Evolutionary conservation across 192 early-diverging fungal species (phyloP).

Genomic region (Gonapodya sp.): DNA sequence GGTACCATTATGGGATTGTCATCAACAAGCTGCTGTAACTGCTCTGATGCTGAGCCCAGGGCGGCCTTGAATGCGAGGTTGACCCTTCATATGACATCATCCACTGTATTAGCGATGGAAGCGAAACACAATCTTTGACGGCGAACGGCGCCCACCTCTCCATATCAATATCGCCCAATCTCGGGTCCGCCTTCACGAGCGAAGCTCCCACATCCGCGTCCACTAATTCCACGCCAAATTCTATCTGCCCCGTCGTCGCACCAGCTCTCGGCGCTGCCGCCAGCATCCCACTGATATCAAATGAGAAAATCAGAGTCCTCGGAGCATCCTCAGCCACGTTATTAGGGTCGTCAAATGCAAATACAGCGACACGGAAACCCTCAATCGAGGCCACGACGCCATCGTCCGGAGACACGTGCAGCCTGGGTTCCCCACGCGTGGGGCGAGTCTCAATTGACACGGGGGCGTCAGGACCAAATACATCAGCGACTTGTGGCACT

Average conservation of each 20-base stretch:
- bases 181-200: neutral
- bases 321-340: neutral
- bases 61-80: neutral
- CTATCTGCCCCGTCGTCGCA: neutral
- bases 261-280: neutral
- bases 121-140: neutral
- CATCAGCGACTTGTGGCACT: neutral
- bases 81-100: neutral
- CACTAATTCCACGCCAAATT: neutral
- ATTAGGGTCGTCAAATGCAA: neutral
- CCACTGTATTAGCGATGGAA: neutral
- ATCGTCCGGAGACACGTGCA: neutral
- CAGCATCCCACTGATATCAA: neutral
- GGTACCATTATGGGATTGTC: neutral
- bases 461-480: neutral
- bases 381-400: neutral
- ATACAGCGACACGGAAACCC: neutral
- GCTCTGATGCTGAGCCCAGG: neutral
- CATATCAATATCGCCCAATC: neutral
- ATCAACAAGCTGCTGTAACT: neutral
- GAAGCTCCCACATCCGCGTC: neutral
- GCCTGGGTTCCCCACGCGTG: neutral
- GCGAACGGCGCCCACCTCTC: neutral
- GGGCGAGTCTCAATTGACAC: neutral
- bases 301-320: neutral